Percentiles rank a stretch among this genome's conserved stretches.
These are phyloP conservation scores for Boeremia exigua DNA, from an alignment of 2,329 filamentous ascomycete genomes.

Conservation along the genomic window DNA sequence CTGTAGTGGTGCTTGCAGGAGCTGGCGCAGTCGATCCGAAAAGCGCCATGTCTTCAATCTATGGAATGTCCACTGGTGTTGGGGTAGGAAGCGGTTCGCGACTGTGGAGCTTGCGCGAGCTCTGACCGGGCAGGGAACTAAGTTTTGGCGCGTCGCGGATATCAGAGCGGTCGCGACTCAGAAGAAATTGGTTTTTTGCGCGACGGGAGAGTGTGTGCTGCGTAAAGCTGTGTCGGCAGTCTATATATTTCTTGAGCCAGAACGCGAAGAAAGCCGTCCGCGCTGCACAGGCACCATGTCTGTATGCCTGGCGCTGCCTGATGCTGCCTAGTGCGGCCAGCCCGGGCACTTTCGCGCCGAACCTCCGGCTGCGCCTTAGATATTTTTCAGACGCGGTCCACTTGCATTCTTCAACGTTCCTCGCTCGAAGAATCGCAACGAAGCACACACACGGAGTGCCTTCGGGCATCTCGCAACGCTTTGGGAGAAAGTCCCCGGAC, in stretches of 20 bases:
- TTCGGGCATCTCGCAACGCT: slow-evolving; percentile 61
- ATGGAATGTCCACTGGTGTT: slow-evolving; percentile 9
- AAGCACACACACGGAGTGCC: slow-evolving; percentile 88
- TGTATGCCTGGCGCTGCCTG: slow-evolving; percentile 33
- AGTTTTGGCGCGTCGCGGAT: slow-evolving; percentile 13
- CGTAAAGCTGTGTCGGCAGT: slow-evolving; percentile 13
- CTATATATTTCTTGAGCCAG: slow-evolving; percentile 19
- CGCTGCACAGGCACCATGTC: slow-evolving; percentile 39
- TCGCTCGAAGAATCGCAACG: slow-evolving; percentile 99
- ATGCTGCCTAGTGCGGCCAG: slow-evolving; percentile 22
- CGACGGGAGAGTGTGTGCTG: not conserved
- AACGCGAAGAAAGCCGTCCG: slow-evolving; percentile 26
- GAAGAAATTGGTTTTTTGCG: not conserved
- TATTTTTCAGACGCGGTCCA: slow-evolving; percentile 23
- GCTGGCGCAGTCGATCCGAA: slow-evolving; percentile 63
- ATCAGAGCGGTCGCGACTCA: not conserved
- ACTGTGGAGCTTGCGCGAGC: slow-evolving; percentile 33
- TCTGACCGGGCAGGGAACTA: slow-evolving; percentile 6
- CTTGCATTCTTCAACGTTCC: slow-evolving; percentile 65
- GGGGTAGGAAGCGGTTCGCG: slow-evolving; percentile 11
- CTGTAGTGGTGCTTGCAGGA: slow-evolving; percentile 73
- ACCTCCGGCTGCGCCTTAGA: slow-evolving; percentile 19
- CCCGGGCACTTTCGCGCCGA: slow-evolving; percentile 27
- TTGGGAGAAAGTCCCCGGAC: slow-evolving; percentile 99
- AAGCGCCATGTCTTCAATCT: slow-evolving; percentile 60